Evolutionary conservation across 768 basidiomycete genomes (phyloP), one percentile per base, ranked within the genome.

Genomic region (Amanita polypyramis): DNA sequence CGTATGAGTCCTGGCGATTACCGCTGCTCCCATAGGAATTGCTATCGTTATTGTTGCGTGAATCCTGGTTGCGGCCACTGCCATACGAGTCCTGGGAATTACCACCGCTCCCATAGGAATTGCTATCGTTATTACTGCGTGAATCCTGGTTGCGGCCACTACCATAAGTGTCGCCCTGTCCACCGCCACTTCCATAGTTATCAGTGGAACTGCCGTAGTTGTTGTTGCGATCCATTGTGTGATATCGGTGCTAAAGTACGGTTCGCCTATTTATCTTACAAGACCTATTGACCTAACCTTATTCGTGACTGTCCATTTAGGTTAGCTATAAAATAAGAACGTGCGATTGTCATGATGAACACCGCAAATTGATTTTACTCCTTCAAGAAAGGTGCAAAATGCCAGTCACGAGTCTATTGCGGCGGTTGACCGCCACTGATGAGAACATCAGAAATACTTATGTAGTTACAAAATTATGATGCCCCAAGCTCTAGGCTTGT

Each of bases 231-330:
- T 5, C 15, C 45, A 47, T 47, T 25, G 15, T 39, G 46, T 29
- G 25, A 29, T 39, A 29, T 19, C 14, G 33, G 14, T 19, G 17
- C n/a, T 20, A 10, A 14, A 15, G 10, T n/a, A 6, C 25, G 17
- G 11, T 14, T 37, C 17, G 15, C n/a, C 36, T 47, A 47, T 47
- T 47, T 47, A 47, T 47, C 46, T 32, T 12, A 29, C 23, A 14
- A 8, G 12, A 15, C 6, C 3, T 32, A 5, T 14, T 19, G 43
- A 5, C 43, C 17, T 32, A 15, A 17, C 29, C 14, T 32, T 19
- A 19, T 33, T 33, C 8, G 17, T 21, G 7, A 19, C 10, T 10
- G 21, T 38, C 21, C 21, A 20, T 38, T 12, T 20, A 20, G 37
- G 0, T 20, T n/a, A 43, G 25, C 29, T 44, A 17, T n/a, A 14